Percentiles rank a stretch among this genome's conserved stretches.
Evolutionary conservation across 495 filamentous ascomycete genomes (phyloP).

Genomic region (Pyrenopolyporus hunteri): DNA sequence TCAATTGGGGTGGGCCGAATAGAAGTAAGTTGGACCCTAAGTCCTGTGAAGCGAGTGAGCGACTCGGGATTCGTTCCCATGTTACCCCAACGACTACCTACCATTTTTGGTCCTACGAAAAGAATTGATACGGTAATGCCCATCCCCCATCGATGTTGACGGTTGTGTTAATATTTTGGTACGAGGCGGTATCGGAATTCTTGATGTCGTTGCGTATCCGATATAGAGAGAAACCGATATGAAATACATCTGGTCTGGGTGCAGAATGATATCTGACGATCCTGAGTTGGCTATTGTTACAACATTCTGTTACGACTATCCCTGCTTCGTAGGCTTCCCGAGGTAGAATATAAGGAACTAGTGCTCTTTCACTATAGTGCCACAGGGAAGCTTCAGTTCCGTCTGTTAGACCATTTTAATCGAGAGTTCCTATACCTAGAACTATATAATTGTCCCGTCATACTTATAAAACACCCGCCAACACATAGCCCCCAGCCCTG

Average conservation of each 20-base stretch:
- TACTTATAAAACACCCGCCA: too few relatives aligned
- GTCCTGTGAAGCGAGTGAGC: conserved; percentile 2
- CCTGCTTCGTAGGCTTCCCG: background rate
- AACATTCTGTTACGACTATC: conserved; percentile 7
- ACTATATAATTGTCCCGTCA: background rate
- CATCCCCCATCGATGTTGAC: background rate
- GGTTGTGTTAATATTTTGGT: background rate
- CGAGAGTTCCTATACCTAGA: background rate
- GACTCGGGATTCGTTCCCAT: conserved; percentile 8
- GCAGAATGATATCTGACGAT: conserved; percentile 25
- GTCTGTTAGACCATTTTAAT: background rate
- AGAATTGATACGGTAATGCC: conserved; percentile 7
- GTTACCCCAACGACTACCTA: background rate
- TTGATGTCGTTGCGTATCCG: conserved; percentile 25
- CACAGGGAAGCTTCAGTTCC: background rate
- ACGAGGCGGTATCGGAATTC: conserved; percentile 27
- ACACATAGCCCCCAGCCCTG: too few relatives aligned
- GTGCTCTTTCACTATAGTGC: background rate
- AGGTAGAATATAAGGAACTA: conserved; percentile 1
- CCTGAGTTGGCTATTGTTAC: background rate
- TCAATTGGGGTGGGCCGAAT: conserved; percentile 12
- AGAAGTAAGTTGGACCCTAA: conserved; percentile 20
- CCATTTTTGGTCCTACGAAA: conserved; percentile 12
- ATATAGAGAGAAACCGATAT: background rate
- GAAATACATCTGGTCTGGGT: conserved; percentile 9